Percentiles rank a stretch among this genome's conserved stretches.
These are phyloP conservation scores for Coniochaeta prunicola DNA, from an alignment of 2,329 filamentous ascomycete species.

Conservation along the genomic window DNA sequence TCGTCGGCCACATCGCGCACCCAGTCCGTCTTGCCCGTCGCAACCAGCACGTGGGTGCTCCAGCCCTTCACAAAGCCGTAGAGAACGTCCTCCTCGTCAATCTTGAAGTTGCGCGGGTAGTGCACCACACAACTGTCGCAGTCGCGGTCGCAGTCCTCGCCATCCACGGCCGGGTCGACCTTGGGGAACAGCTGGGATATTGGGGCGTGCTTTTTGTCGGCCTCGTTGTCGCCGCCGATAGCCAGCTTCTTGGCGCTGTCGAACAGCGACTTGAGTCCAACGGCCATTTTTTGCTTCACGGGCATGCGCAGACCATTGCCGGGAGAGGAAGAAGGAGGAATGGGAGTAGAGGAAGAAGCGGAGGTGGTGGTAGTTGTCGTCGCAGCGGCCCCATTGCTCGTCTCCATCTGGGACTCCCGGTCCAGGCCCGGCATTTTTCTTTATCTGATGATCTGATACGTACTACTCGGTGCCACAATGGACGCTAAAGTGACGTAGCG, in stretches of 20 bases:
- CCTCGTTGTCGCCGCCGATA: conserved; percentile 18
- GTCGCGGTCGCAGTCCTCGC: conserved; percentile 82
- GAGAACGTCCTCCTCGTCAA: conserved; percentile 70
- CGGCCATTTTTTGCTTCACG: conserved; percentile 28
- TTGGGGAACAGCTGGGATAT: conserved; percentile 58
- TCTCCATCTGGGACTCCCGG: neutral
- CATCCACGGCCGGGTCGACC: conserved; percentile 70
- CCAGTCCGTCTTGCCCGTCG: conserved; percentile 96
- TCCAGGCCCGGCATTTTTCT: neutral
- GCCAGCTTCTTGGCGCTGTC: conserved; percentile 27
- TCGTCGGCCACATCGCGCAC: conserved; percentile 83
- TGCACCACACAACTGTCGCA: conserved; percentile 73
- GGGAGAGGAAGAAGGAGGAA: neutral
- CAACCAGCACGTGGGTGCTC: conserved; percentile 84
- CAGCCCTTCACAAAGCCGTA: conserved; percentile 84
- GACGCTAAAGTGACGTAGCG: neutral
- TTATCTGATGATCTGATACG: conserved; percentile 1
- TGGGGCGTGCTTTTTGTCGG: conserved; percentile 16
- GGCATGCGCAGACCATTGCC: neutral
- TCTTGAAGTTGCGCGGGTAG: conserved; percentile 65
- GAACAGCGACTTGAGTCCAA: conserved; percentile 33
- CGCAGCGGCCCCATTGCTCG: neutral
- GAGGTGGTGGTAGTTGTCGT: neutral
- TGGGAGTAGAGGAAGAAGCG: neutral
- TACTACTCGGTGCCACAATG: neutral